Evolutionary conservation across 768 basidiomycete genomes (phyloP).

Genomic region (Asterophora lycoperdoides): DNA sequence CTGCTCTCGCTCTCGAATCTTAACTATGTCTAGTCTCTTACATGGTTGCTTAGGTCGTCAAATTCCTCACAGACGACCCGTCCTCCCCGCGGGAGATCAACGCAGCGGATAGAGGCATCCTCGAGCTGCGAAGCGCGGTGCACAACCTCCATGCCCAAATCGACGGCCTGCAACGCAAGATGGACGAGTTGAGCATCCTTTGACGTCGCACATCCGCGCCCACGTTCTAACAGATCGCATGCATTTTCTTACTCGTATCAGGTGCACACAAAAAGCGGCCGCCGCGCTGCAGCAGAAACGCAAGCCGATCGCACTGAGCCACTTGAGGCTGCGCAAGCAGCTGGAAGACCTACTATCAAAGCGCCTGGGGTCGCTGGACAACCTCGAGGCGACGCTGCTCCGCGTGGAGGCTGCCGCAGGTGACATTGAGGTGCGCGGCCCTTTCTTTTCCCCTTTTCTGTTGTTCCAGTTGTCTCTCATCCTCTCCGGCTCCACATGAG

Average conservation of each 20-base stretch:
- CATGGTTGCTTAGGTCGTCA: conserved; percentile 59
- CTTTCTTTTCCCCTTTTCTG: no score
- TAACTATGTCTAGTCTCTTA: background rate
- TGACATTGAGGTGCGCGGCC: conserved; percentile 78
- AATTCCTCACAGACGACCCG: conserved; percentile 53
- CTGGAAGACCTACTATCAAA: conserved; percentile 75
- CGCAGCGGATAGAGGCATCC: conserved; percentile 75
- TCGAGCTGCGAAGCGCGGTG: conserved; percentile 75
- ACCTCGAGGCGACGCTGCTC: conserved; percentile 70
- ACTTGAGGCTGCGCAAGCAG: conserved; percentile 78
- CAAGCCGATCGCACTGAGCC: conserved; percentile 68
- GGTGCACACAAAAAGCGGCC: conserved; percentile 64
- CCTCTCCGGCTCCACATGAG: background rate
- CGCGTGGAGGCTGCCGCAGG: conserved; percentile 87
- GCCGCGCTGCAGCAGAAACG: conserved; percentile 63
- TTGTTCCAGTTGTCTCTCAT: no score
- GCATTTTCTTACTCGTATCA: conserved; percentile 24
- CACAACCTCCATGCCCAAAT: conserved; percentile 65
- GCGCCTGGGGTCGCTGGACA: conserved; percentile 68
- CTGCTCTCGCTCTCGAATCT: no score
- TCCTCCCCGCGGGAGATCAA: conserved; percentile 48
- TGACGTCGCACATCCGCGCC: no score
- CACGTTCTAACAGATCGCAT: no score
- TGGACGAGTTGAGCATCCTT: conserved; percentile 59
- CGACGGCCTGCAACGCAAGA: conserved; percentile 60